phyloP scores from a whole-genome alignment of 2,329 filamentous ascomycete genomes.

The Aspergillus bombycis region DNA sequence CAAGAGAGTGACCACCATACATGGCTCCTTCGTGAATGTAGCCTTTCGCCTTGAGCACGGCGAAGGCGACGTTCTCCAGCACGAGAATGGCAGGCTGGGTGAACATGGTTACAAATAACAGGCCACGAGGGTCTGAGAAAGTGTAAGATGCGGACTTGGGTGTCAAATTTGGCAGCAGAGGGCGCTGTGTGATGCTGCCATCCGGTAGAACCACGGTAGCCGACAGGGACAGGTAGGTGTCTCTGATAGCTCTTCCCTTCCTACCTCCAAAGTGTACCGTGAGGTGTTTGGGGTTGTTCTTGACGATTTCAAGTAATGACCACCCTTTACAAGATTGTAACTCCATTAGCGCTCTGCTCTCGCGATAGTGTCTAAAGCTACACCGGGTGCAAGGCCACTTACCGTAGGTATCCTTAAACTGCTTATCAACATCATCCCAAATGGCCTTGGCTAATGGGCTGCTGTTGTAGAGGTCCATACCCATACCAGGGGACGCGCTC shows the following conservation, averaged over 20 bases:
- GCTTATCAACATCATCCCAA: slow-evolving; percentile 93
- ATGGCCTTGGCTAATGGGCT: slow-evolving; percentile 90
- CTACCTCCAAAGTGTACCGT: slow-evolving; percentile 96
- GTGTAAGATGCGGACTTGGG: slow-evolving; percentile 90
- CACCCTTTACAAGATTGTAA: slow-evolving; percentile 51
- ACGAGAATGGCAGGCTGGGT: slow-evolving; percentile 93
- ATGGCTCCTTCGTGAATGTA: slow-evolving; percentile 90
- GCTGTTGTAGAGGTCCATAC: slow-evolving; percentile 93
- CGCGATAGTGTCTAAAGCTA: slow-evolving; percentile 37
- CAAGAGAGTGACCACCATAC: slow-evolving; percentile 93
- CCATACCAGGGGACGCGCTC: slow-evolving; percentile 97
- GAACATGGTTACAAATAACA: slow-evolving; percentile 94
- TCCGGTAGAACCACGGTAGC: slow-evolving; percentile 69
- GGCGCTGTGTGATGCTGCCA: too few species aligned
- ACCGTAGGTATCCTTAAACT: slow-evolving; percentile 82
- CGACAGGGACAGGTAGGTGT: slow-evolving; percentile 94
- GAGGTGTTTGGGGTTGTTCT: slow-evolving; percentile 96
- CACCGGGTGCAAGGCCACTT: slow-evolving; percentile 37
- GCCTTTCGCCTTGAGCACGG: slow-evolving; percentile 95
- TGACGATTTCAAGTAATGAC: slow-evolving; percentile 94
- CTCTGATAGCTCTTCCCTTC: slow-evolving; percentile 88
- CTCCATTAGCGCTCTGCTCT: too few species aligned
- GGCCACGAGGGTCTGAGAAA: slow-evolving; percentile 88
- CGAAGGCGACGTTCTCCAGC: slow-evolving; percentile 98
- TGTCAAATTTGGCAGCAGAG: neutral